phyloP scores from a whole-genome alignment of 2,329 filamentous ascomycete species.

The Aureobasidium sp. region DNA sequence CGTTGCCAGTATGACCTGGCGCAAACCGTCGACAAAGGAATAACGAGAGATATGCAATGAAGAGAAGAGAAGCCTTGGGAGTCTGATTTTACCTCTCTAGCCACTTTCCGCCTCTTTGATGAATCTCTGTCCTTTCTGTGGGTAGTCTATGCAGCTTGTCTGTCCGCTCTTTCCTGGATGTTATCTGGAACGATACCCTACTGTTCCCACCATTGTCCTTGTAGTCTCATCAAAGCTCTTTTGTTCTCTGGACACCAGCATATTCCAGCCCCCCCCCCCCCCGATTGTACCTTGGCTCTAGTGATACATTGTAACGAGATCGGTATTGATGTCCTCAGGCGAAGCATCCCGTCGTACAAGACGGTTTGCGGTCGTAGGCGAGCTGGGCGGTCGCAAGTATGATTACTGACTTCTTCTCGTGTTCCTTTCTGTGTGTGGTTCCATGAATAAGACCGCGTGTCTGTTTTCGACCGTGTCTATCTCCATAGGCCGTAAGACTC shows the following conservation, averaged over 20 bases:
- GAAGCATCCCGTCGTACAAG: background rate
- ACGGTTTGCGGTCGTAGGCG: background rate
- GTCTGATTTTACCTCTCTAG: background rate
- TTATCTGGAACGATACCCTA: background rate
- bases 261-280: background rate
- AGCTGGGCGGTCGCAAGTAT: background rate
- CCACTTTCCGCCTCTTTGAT: background rate
- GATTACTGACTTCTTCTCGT: background rate
- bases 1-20: too few species aligned
- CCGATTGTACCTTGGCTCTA: background rate
- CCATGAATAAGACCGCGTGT: background rate
- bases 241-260: background rate
- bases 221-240: background rate
- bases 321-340: background rate
- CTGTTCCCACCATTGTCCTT: background rate
- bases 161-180: background rate
- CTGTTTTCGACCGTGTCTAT: conserved; percentile 23
- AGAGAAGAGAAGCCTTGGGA: too few species aligned
- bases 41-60: too few species aligned
- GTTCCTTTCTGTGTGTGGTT: background rate
- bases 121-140: background rate
- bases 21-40: too few species aligned
- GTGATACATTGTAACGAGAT: background rate
- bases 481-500: conserved; percentile 60
- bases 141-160: background rate